Percentiles rank a stretch among this genome's conserved stretches.
Evolutionary conservation across 2,329 filamentous ascomycete genomes (phyloP).

Genomic region (Colletotrichum karsti): DNA sequence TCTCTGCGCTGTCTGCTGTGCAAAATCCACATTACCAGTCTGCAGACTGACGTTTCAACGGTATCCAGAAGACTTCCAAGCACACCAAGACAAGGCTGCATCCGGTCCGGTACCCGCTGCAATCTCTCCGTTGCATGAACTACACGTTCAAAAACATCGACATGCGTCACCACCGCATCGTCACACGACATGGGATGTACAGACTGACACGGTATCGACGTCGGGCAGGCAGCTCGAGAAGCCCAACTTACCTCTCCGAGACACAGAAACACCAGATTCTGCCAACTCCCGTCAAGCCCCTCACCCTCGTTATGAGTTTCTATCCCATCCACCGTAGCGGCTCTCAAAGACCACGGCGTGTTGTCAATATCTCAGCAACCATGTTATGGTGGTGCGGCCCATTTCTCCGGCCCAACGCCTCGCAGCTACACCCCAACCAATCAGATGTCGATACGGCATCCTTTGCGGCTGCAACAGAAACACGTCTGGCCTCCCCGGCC

Average conservation of each 20-base stretch:
- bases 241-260: not conserved
- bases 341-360: not conserved
- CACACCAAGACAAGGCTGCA: not conserved
- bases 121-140: not conserved
- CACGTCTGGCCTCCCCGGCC: slow-evolving; percentile 34
- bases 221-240: not conserved
- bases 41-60: too few relatives aligned
- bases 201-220: not conserved
- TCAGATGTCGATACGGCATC: slow-evolving; percentile 31
- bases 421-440: slow-evolving; percentile 37
- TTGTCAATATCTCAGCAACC: slow-evolving; percentile 11
- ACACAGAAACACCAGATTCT: slow-evolving; percentile 23
- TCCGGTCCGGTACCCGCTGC: not conserved
- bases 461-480: slow-evolving; percentile 41
- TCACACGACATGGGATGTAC: slow-evolving; percentile 11
- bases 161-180: not conserved
- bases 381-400: slow-evolving; percentile 14
- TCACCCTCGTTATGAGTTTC: not conserved
- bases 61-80: too few relatives aligned
- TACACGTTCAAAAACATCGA: not conserved
- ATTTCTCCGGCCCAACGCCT: slow-evolving; percentile 33
- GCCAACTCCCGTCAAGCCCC: slow-evolving; percentile 5
- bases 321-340: not conserved
- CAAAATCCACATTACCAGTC: too few relatives aligned
- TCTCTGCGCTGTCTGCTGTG: too few relatives aligned